phyloP scores from a whole-genome alignment of 352 stramenopile genomes.

The Phytophthora capsici region DNA sequence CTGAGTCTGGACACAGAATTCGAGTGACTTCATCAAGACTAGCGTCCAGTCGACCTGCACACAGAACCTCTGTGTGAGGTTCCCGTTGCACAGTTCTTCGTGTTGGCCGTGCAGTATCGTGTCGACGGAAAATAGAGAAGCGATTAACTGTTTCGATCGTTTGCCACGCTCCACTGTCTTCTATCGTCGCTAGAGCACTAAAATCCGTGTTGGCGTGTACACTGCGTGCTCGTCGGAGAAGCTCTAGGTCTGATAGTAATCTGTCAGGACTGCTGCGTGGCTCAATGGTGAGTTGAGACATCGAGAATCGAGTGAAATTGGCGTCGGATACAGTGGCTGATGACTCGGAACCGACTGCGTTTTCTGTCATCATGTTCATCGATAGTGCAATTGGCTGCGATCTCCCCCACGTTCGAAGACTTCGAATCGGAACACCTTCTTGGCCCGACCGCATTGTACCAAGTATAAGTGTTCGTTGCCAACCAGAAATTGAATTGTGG shows the following conservation, averaged over 20 bases:
- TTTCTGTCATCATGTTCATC: not conserved
- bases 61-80: constrained; percentile 18
- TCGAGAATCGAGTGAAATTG: not conserved
- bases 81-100: not conserved
- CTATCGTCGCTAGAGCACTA: not conserved
- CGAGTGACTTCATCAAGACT: constrained; percentile 32
- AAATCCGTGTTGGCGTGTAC: constrained; percentile 18
- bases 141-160: constrained; percentile 4
- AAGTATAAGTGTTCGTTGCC: too few species aligned
- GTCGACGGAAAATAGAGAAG: constrained; percentile 18
- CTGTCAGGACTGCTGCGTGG: not conserved
- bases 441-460: not conserved
- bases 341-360: not conserved
- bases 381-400: not conserved
- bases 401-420: not conserved
- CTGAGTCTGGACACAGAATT: constrained; percentile 19
- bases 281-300: constrained; percentile 1
- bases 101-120: not conserved
- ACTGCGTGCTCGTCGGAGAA: constrained; percentile 12
- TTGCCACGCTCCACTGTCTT: constrained; percentile 9
- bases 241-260: not conserved
- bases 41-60: constrained; percentile 24
- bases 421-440: not conserved
- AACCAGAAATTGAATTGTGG: too few species aligned
- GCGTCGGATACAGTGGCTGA: not conserved